A percentile compares a stretch with the other conserved stretches of the same genome.
These are phyloP conservation scores for Gossypium laxum DNA, from an alignment of 441 rosid genomes.

Conservation along the genomic window DNA sequence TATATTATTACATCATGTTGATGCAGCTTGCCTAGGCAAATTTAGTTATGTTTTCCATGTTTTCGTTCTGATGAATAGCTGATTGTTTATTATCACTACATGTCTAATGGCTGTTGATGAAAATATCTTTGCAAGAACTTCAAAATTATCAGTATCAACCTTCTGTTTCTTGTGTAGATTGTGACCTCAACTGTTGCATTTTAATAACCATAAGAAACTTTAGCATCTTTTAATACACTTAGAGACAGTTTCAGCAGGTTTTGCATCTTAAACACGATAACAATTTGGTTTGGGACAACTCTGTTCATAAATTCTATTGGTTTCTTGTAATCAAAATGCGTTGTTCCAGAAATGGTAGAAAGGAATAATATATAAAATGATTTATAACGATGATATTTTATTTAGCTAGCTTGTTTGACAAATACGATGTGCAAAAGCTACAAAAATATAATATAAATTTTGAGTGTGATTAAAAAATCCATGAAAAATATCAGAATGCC, in stretches of 20 bases:
- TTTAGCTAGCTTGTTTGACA: not conserved
- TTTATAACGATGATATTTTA: not conserved
- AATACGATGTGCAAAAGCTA: not conserved
- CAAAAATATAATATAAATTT: no score
- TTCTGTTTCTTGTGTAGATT: not conserved
- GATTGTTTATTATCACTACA: conserved; percentile 15
- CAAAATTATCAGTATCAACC: not conserved
- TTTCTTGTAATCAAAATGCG: not conserved
- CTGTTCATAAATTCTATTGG: no score
- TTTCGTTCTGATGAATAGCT: conserved; percentile 10
- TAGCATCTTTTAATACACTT: no score
- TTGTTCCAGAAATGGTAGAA: not conserved
- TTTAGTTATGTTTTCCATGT: conserved; percentile 18
- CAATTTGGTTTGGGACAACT: no score
- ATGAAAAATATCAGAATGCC: no score
- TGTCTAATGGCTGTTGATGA: not conserved
- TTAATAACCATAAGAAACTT: no score
- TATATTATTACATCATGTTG: conserved; percentile 28
- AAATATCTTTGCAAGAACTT: not conserved
- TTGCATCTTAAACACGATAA: no score
- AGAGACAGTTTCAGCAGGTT: no score
- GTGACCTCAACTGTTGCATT: not conserved
- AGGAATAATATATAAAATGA: not conserved
- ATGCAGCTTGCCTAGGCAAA: conserved; percentile 51
- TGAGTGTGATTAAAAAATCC: no score